A percentile compares a stretch with the other conserved stretches of the same genome.
Evolutionary conservation across 164 flowering plant species (phyloP).

Genomic region (Dillenia turbinata): DNA sequence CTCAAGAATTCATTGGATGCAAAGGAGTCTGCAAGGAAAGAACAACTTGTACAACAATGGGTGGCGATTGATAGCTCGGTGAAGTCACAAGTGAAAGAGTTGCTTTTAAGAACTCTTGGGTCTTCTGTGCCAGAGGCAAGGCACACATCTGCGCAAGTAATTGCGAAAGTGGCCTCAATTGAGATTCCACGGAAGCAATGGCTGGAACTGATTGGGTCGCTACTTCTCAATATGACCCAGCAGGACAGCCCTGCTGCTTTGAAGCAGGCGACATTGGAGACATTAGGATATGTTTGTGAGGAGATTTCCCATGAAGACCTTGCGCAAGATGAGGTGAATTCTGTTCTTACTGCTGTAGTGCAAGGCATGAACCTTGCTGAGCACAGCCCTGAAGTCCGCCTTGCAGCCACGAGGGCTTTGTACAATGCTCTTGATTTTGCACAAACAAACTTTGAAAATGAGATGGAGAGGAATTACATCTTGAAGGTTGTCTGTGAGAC

Average conservation of each 20-base stretch:
- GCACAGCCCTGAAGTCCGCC: constrained; percentile 59
- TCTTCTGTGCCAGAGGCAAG: constrained; percentile 60
- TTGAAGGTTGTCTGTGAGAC: constrained; percentile 83
- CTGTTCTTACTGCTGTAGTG: constrained; percentile 82
- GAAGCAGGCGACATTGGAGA: constrained; percentile 73
- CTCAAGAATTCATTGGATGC: constrained; percentile 81
- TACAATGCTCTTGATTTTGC: constrained; percentile 85
- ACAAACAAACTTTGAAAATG: constrained; percentile 75
- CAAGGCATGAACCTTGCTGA: constrained; percentile 75
- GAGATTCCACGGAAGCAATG: constrained; percentile 73
- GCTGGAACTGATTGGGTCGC: constrained; percentile 56
- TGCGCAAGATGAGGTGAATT: constrained; percentile 70
- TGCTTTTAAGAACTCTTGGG: constrained; percentile 55
- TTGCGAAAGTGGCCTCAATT: constrained; percentile 69
- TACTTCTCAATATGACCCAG: constrained; percentile 74
- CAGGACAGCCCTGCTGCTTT: constrained; percentile 38
- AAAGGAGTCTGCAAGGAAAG: constrained; percentile 53
- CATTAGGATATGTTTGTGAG: constrained; percentile 84
- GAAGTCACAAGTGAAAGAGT: constrained; percentile 58
- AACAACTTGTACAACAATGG: constrained; percentile 60
- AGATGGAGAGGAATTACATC: constrained; percentile 74
- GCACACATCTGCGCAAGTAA: constrained; percentile 68
- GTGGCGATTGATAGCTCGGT: constrained; percentile 39
- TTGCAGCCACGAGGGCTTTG: constrained; percentile 72
- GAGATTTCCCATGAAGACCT: constrained; percentile 67